Evolutionary conservation across 768 basidiomycete genomes (phyloP).

Genomic region (Panaeolus papilionaceus): DNA sequence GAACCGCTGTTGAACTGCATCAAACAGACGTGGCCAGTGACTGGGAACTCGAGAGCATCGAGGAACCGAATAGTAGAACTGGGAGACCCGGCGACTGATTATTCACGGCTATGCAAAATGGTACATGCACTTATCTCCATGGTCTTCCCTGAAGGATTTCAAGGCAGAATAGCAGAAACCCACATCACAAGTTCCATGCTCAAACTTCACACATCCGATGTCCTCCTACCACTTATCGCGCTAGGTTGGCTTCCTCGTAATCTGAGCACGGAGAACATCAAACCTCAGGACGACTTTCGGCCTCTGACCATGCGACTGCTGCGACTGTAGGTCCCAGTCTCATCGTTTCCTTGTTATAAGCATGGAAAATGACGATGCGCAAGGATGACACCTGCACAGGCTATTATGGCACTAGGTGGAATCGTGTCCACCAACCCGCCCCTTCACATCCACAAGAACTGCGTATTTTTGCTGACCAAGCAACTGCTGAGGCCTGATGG

Average conservation of each 20-base stretch:
- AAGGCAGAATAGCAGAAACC: slow-evolving; percentile 59
- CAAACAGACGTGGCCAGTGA: slow-evolving; percentile 44
- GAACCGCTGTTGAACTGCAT: slow-evolving; percentile 57
- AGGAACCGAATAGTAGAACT: background rate
- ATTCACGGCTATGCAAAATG: background rate
- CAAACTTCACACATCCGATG: slow-evolving; percentile 57
- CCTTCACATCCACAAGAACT: slow-evolving; percentile 61
- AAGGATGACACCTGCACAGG: slow-evolving; percentile 54
- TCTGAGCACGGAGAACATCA: slow-evolving; percentile 41
- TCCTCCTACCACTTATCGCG: slow-evolving; percentile 64
- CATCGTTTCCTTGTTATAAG: slow-evolving; percentile 26
- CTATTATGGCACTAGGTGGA: slow-evolving; percentile 67
- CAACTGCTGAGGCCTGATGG: slow-evolving; percentile 78
- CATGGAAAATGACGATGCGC: slow-evolving; percentile 49
- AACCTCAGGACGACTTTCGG: slow-evolving; percentile 53
- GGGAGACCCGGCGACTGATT: background rate
- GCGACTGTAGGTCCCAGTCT: slow-evolving; percentile 56
- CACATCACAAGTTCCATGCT: slow-evolving; percentile 66
- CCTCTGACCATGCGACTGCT: slow-evolving; percentile 62
- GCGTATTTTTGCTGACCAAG: slow-evolving; percentile 66
- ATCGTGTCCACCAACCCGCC: slow-evolving; percentile 53
- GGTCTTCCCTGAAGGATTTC: slow-evolving; percentile 59
- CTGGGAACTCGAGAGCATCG: slow-evolving; percentile 10
- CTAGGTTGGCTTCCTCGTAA: slow-evolving; percentile 79
- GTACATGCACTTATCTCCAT: slow-evolving; percentile 36